These are phyloP conservation scores for Fusarium nelsonii DNA, from an alignment of 2,329 filamentous ascomycete genomes.

Conservation along the genomic window DNA sequence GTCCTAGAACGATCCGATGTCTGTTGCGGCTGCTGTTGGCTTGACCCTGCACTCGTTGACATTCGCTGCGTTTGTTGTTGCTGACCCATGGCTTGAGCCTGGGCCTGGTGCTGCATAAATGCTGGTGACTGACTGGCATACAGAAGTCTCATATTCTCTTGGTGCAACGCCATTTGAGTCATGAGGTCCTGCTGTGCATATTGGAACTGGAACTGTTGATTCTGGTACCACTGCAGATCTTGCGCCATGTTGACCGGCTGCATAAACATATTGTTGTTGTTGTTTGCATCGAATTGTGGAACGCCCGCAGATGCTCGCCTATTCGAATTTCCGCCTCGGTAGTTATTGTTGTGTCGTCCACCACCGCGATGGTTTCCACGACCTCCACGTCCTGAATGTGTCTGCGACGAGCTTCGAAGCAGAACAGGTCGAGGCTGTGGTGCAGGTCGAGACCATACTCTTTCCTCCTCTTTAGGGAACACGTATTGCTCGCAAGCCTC, in stretches of 20 bases:
- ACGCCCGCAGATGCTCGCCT: constrained; percentile 67
- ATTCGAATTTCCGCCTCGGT: constrained; percentile 60
- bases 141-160: constrained; percentile 55
- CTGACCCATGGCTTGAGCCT: constrained; percentile 50
- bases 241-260: constrained; percentile 60
- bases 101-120: constrained; percentile 51
- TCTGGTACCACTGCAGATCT: constrained; percentile 65
- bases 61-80: constrained; percentile 52
- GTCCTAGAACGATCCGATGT: constrained; percentile 67
- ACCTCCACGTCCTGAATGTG: constrained; percentile 63
- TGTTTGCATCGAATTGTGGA: constrained; percentile 62
- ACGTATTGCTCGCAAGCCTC: constrained; percentile 90
- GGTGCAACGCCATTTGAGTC: constrained; percentile 58
- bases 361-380: constrained; percentile 63
- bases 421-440: constrained; percentile 67
- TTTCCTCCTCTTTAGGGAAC: constrained; percentile 85
- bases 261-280: constrained; percentile 55
- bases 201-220: constrained; percentile 57
- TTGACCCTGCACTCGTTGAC: constrained; percentile 34
- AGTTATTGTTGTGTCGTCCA: constrained; percentile 61
- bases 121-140: constrained; percentile 52
- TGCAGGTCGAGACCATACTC: constrained; percentile 69
- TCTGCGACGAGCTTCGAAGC: constrained; percentile 71
- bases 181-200: constrained; percentile 56
- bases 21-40: constrained; percentile 51